Percentiles rank a stretch among this genome's conserved stretches.
These are phyloP conservation scores for Ustilago xerochloae DNA, from an alignment of 1,284 basidiomycete species.

Conservation along the genomic window DNA sequence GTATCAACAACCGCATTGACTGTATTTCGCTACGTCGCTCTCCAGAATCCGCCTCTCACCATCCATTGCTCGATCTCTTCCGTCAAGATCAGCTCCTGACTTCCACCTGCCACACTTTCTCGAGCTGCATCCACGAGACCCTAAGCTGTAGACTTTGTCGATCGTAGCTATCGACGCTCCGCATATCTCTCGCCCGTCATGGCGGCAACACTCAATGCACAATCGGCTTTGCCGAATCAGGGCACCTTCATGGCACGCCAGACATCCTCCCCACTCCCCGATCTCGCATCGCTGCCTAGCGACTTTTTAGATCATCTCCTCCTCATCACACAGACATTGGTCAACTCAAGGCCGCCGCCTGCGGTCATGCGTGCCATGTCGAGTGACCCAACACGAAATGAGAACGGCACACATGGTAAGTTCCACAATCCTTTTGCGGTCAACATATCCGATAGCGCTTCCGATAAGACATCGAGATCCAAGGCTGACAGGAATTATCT, in stretches of 20 bases:
- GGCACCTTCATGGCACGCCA: slow-evolving; percentile 41
- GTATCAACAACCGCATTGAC: not conserved
- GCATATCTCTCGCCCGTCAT: not conserved
- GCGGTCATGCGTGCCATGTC: slow-evolving; percentile 38
- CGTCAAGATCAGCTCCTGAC: too few species aligned
- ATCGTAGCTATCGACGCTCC: not conserved
- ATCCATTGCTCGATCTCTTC: not conserved
- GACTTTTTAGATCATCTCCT: slow-evolving; percentile 63
- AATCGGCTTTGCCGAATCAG: slow-evolving; percentile 25
- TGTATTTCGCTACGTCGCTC: not conserved
- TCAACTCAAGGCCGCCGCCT: slow-evolving; percentile 52
- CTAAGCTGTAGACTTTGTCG: not conserved
- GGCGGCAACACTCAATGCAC: slow-evolving; percentile 34
- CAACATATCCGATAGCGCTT: too few species aligned
- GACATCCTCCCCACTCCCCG: slow-evolving; percentile 57
- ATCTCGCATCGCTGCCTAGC: slow-evolving; percentile 47
- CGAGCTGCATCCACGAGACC: not conserved
- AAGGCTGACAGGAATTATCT: too few species aligned
- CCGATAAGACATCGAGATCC: not conserved
- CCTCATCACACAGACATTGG: slow-evolving; percentile 56
- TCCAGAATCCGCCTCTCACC: too few species aligned
- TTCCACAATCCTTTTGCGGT: not conserved
- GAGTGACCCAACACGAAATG: slow-evolving; percentile 31
- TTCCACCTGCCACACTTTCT: too few species aligned
- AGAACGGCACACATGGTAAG: slow-evolving; percentile 13